Base-by-base conservation (phyloP, 2,329 filamentous ascomycete genomes). In the Tothia fuscella region DNA sequence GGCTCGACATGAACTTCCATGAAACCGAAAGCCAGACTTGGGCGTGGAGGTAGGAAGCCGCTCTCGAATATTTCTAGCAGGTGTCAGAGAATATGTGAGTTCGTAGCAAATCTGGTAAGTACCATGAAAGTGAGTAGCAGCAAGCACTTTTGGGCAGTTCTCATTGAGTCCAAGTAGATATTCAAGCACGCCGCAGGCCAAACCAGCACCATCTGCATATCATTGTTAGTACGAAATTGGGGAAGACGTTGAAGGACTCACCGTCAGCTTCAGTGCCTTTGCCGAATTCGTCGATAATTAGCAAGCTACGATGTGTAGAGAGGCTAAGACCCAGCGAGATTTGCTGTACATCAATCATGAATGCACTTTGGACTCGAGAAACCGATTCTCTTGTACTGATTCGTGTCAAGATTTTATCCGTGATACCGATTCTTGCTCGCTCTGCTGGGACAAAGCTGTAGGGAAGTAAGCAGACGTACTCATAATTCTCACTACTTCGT, bases 271-370 rank as follows among this genome's bases (percentile, higher is more conserved):
- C 73, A 1, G 78, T 81, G 2, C 78, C 78, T 56, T 81, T 82
- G 1, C 78, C 78, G 52, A 98, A 96, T 54, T 98, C 91, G 52
- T 98, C 91, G 33, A 96, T 76, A n/a, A 98, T 67, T 1, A 98
- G 58, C 5, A 98, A 66, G 53, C 84, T 95, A 36, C 76, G 73
- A 10, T 72, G 66, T 0, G 87, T 94, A 3, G 81, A 78, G 41
- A 85, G 72, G 44, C 73, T 82, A 38, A 91, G 67, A 0, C 83
- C 78, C 43, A 91, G 73, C 0, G 82, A 79, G 9, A 91, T 77
- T 54, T 98, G 89, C 51, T 91, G 85, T 14, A 98, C 60, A 52
- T 98, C 91, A 40, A 85, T 85, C 74, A 79, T 78, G 57, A 82
- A 82, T 4, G 76, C 74, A 50, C 76, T 80, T 53, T 80, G 75